A percentile compares a stretch with the other conserved stretches of the same genome.
Evolutionary conservation across 2,329 filamentous ascomycete species (phyloP).

Genomic region (Calcarisporium arbuscula): DNA sequence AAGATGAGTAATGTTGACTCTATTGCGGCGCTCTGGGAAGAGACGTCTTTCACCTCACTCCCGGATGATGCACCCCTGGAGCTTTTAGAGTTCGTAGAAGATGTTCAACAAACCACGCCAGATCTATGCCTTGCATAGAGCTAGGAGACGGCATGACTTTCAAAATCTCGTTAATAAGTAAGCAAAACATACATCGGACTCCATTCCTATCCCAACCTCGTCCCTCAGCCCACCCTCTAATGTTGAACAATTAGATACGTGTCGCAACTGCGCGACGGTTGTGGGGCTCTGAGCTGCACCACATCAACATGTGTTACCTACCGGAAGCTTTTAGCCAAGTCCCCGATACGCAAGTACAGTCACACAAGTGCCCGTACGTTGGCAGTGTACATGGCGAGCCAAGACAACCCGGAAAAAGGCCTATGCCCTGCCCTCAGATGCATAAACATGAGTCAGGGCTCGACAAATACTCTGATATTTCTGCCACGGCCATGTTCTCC

Average conservation of each 20-base stretch:
- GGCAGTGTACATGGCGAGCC: conserved; percentile 72
- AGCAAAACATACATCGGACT: too few relatives aligned
- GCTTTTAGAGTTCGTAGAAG: conserved; percentile 46
- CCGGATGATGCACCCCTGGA: conserved; percentile 55
- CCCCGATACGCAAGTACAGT: conserved; percentile 72
- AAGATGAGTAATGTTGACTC: conserved; percentile 46
- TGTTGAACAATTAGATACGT: too few relatives aligned
- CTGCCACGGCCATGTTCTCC: too few relatives aligned
- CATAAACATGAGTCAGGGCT: too few relatives aligned
- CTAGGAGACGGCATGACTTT: conserved; percentile 55
- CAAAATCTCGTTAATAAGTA: conserved; percentile 64
- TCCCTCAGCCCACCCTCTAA: conserved; percentile 7
- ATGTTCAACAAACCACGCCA: conserved; percentile 56
- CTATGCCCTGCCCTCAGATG: too few relatives aligned
- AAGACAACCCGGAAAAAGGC: conserved; percentile 66
- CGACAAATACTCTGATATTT: too few relatives aligned
- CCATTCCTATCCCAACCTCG: too few relatives aligned
- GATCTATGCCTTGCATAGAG: conserved; percentile 55
- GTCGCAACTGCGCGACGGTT: conserved; percentile 75
- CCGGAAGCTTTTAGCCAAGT: conserved; percentile 59
- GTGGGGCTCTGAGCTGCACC: conserved; percentile 59
- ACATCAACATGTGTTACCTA: conserved; percentile 78
- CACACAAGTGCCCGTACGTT: conserved; percentile 75
- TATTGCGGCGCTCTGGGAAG: conserved; percentile 54
- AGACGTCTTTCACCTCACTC: conserved; percentile 52